Base-by-base conservation (phyloP, 495 filamentous ascomycete species). In the Tuber brumale region DNA sequence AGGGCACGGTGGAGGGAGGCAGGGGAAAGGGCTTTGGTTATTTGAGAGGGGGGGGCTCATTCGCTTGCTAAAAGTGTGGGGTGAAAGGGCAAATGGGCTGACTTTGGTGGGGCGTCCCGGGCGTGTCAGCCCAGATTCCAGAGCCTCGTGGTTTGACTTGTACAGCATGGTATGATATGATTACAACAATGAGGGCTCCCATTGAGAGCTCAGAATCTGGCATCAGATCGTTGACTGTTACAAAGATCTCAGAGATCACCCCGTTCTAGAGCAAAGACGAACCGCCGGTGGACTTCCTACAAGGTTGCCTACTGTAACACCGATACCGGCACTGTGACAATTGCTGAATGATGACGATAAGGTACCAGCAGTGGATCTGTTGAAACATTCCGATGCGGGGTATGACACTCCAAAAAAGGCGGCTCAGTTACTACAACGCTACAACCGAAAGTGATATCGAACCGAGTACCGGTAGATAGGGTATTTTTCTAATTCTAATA, bases 131-230 rank as follows among this genome's bases (percentile, higher is more conserved):
- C 57, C 70, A 39, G 44, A 71, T 69, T 39, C n/a, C 57, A 42
- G 41, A 37, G 27, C 21, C 61, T 45, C 70, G 66, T 46, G 70
- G 73, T 76, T 78, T 72, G 69, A 66, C 70, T 80, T 73, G 72
- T 76, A 76, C 73, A 77, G 76, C 66, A 79, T 44, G 39, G 31
- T 21, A 27, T 27, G 8, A 18, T 42, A 43, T 27, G 69, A 41
- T 21, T 35, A 44, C 23, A 16, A n/a, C 21, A 37, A 3, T 31
- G 39, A 12, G 39, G 41, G 41, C 45, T 27, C 35, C 23, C 42
- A 44, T 18, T 19, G 71, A 31, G 42, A 44, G 42, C 31, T 27
- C 10, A 44, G 42, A n/a, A 19, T n/a, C 71, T n/a, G 7, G 71
- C 42, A 72, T 46, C 42, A 27, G 23, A 45, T n/a, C 35, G n/a